Conservation (phyloP, 2,329 filamentous ascomycete species). For the Didymella arachidicola region DNA sequence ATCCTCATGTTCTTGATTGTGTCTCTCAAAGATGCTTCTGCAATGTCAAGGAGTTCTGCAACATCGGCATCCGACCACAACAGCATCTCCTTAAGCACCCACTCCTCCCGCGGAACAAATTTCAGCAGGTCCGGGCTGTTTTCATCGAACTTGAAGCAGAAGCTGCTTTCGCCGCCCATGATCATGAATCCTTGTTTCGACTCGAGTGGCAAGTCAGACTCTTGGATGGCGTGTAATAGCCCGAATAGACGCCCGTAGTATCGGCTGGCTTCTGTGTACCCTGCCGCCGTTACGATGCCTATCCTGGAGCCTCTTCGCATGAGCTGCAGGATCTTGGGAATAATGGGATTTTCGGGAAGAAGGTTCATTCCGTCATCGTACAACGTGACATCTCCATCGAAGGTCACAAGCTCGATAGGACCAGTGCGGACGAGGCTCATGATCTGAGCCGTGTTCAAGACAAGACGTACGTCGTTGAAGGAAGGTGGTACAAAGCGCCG, state of each 20-base stretch:
- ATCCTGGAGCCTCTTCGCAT: conserved; percentile 81
- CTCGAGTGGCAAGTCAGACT: conserved; percentile 66
- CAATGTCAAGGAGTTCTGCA: conserved; percentile 81
- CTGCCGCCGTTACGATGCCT: conserved; percentile 95
- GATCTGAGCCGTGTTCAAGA: conserved; percentile 92
- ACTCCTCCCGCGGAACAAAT: conserved; percentile 69
- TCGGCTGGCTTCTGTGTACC: conserved; percentile 84
- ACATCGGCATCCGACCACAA: conserved; percentile 81
- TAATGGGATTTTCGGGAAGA: conserved; percentile 77
- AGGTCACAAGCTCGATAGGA: conserved; percentile 84
- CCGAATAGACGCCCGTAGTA: conserved; percentile 91
- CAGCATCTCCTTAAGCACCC: conserved; percentile 81
- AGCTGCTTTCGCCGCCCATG: conserved; percentile 96
- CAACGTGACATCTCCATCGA: conserved; percentile 96
- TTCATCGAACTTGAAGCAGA: conserved; percentile 81
- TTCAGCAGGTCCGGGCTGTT: conserved; percentile 71
- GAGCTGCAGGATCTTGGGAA: conserved; percentile 72
- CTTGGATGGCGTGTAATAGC: conserved; percentile 79
- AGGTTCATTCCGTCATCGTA: conserved; percentile 85
- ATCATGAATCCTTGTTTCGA: conserved; percentile 84
- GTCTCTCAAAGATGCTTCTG: conserved; percentile 82
- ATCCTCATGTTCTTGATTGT: conserved; percentile 82
- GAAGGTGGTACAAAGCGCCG: conserved; percentile 93
- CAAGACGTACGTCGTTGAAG: conserved; percentile 94
- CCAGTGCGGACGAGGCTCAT: conserved; percentile 83